These are phyloP conservation scores for Ceraceosorus bombacis DNA, from an alignment of 1,284 basidiomycete genomes.

Conservation along the genomic window DNA sequence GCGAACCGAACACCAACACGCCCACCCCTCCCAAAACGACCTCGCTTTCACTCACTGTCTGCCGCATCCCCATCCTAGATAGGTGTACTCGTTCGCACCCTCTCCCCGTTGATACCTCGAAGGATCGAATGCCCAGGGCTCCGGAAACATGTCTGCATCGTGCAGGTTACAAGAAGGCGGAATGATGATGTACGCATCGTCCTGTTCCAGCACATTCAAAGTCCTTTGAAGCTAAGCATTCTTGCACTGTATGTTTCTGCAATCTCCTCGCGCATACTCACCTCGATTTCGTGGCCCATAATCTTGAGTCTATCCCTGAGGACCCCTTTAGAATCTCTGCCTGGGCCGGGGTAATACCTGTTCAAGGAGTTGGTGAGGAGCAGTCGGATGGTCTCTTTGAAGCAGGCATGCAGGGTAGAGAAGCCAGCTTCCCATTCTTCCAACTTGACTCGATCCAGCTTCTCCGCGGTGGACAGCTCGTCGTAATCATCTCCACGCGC, in stretches of 20 bases:
- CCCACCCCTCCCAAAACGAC: background rate
- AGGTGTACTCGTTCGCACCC: constrained; percentile 15
- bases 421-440: constrained; percentile 19
- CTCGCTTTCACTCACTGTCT: constrained; percentile 5
- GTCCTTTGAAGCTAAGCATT: background rate
- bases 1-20: background rate
- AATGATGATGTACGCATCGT: constrained; percentile 13
- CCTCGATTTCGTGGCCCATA: constrained; percentile 14
- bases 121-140: constrained; percentile 16
- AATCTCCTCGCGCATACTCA: background rate
- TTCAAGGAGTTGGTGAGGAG: constrained; percentile 15
- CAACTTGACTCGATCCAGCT: constrained; percentile 8
- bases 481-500: constrained; percentile 13
- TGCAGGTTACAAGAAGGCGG: constrained; percentile 16
- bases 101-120: constrained; percentile 12
- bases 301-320: constrained; percentile 5
- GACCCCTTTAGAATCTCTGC: constrained; percentile 10
- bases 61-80: constrained; percentile 14
- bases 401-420: constrained; percentile 12
- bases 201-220: background rate
- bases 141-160: constrained; percentile 10
- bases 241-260: background rate
- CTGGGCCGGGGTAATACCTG: constrained; percentile 18
- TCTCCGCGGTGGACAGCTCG: constrained; percentile 7
- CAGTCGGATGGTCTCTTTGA: constrained; percentile 17